phyloP scores from a whole-genome alignment of 495 filamentous ascomycete genomes.

The Penicillium soppii region DNA sequence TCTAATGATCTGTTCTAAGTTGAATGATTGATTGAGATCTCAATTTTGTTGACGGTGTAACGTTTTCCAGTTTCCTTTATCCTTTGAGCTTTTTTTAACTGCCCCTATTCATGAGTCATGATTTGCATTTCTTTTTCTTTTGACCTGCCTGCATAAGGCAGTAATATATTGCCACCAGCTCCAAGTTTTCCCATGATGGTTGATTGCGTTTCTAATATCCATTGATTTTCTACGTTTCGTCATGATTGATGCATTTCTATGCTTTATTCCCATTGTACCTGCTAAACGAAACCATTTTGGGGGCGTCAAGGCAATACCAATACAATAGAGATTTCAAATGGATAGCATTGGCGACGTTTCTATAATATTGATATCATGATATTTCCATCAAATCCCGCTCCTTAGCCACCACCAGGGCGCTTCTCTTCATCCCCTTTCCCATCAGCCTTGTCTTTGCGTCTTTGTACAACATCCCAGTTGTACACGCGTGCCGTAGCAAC shows the following conservation, averaged over 20 bases:
- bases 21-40: not conserved
- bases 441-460: conserved; percentile 83
- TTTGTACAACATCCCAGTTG: conserved; percentile 96
- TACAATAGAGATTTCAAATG: conserved; percentile 2
- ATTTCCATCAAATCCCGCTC: conserved; percentile 9
- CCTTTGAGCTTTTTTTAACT: conserved; percentile 5
- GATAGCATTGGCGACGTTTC: not conserved
- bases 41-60: not conserved
- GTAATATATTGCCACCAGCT: not conserved
- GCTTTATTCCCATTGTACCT: not conserved
- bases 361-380: conserved; percentile 11
- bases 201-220: conserved; percentile 3
- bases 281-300: not conserved
- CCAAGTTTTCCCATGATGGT: not conserved
- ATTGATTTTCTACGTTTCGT: not conserved
- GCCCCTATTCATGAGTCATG: conserved; percentile 15
- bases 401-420: conserved; percentile 12
- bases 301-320: not conserved
- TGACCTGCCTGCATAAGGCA: conserved; percentile 7
- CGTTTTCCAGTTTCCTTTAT: not conserved
- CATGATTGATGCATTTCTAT: not conserved
- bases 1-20: conserved; percentile 8
- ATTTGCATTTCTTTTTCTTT: conserved; percentile 3
- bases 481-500: conserved; percentile 96
- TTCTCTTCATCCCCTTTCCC: conserved; percentile 47